Evolutionary conservation across 163 green algal species (phyloP), one percentile per base, ranked within the genome.

Genomic region (Trebouxia gelatinosa): DNA sequence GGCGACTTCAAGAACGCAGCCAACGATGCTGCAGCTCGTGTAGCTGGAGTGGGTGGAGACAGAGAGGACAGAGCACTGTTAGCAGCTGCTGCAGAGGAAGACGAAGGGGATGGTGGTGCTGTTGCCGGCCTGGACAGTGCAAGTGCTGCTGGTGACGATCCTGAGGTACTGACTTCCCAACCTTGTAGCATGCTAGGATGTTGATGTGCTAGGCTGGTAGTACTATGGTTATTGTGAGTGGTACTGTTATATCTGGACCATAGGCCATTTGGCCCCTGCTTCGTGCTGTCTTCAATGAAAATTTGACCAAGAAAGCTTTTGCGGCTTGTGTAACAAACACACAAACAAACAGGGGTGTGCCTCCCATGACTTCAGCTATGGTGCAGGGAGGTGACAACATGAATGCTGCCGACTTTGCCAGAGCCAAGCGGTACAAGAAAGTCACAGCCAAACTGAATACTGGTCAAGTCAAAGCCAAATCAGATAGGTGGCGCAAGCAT

Each of bases 381-480:
- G 43, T 72, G 35, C 64, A 72, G 64, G 64, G 21, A 19, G 64
- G 37, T 13, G 64, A 72, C 5, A 32, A 34, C 16, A 76, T 26
- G n/a, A 40, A 28, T 61, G 46, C 32, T 39, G 68, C 68, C 4
- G 68, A 76, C 68, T 76, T 76, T 76, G 68, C 68, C 43, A n/a
- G 68, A 11, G 68, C 68, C 28, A 59, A 61, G 17, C 68, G 68
- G 40, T 34, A 46, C 68, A 76, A 76, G 40, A 76, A 76, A 28
- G 19, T 76, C 32, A 38, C 46, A 28, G 29, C 43, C 38, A 58
- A 31, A 11, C 40, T 76, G 38, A 76, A 31, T 43, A 76, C 40
- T 39, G 31, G 29, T 46, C 13, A 35, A 40, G 43, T 29, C 28
- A 58, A 58, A 7, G 29, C 19, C 19, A 32, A 51, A 13, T 40